Evolutionary conservation across 257 asterid genomes (phyloP).

Genomic region (Paulownia fortunei): DNA sequence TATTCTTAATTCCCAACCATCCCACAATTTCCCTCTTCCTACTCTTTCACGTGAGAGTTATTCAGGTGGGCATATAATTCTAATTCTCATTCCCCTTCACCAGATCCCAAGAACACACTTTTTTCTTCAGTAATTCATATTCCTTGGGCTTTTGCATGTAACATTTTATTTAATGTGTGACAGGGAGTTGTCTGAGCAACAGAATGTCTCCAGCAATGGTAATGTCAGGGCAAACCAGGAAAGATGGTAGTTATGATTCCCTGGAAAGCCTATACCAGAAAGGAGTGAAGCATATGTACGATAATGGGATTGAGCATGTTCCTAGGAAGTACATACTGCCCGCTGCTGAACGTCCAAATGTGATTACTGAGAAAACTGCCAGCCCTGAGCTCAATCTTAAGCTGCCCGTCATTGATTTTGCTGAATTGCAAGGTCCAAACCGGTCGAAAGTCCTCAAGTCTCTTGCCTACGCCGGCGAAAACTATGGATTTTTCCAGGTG

Average conservation of each 20-base stretch:
- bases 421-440: slow-evolving; percentile 63
- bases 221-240: slow-evolving; percentile 28
- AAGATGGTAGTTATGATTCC: slow-evolving; percentile 11
- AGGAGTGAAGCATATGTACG: slow-evolving; percentile 76
- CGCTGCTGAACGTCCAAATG: slow-evolving; percentile 67
- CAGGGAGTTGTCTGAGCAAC: background rate
- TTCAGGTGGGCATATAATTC: slow-evolving; percentile 9
- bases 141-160: background rate
- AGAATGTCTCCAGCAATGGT: slow-evolving; percentile 67
- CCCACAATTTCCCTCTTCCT: slow-evolving; percentile 12
- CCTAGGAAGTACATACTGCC: slow-evolving; percentile 79
- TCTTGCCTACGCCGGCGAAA: slow-evolving; percentile 70
- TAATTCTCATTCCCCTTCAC: background rate
- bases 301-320: slow-evolving; percentile 64
- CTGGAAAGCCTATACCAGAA: slow-evolving; percentile 53
- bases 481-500: slow-evolving; percentile 90
- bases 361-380: background rate
- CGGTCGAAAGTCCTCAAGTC: slow-evolving; percentile 57
- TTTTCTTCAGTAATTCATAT: background rate
- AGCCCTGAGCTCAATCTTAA: slow-evolving; percentile 31
- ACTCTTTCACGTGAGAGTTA: slow-evolving; percentile 27
- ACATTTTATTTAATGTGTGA: background rate
- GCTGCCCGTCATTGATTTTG: slow-evolving; percentile 80
- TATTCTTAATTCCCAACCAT: slow-evolving; percentile 39
- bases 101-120: no score